Evolutionary conservation across 169 alveolate species (phyloP).

Genomic region (Ichthyophthirius multifiliis): DNA sequence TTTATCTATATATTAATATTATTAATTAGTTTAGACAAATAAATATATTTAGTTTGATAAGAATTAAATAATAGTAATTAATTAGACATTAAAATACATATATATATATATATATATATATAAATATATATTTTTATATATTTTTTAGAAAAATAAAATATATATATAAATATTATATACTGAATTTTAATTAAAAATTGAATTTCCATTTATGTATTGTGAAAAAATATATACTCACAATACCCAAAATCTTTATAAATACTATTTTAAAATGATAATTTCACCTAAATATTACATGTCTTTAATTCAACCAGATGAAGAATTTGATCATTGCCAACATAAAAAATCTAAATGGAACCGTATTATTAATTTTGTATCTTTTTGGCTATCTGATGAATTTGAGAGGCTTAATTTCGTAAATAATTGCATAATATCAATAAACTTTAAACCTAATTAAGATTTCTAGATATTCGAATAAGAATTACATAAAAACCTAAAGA

Average conservation of each 20-base stretch:
- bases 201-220: not conserved
- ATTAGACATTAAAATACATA: too few relatives aligned
- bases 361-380: not conserved
- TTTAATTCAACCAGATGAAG: not conserved
- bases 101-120: too few relatives aligned
- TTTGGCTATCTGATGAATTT: not conserved
- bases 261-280: not conserved
- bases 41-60: too few relatives aligned
- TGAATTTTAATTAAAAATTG: not conserved
- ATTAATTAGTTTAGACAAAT: too few relatives aligned
- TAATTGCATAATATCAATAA: not conserved
- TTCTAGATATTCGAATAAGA: too few relatives aligned
- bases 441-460: not conserved
- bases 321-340: not conserved
- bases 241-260: not conserved
- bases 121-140: too few relatives aligned
- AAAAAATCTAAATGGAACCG: not conserved
- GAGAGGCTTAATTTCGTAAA: not conserved
- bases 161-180: not conserved
- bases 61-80: too few relatives aligned
- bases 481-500: too few relatives aligned
- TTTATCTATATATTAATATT: too few relatives aligned
- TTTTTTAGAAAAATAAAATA: too few relatives aligned
- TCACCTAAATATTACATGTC: not conserved
- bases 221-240: not conserved